A percentile compares a stretch with the other conserved stretches of the same genome.
phyloP scores from a whole-genome alignment of 1,284 basidiomycete species.

The Cryptococcus sp. region DNA sequence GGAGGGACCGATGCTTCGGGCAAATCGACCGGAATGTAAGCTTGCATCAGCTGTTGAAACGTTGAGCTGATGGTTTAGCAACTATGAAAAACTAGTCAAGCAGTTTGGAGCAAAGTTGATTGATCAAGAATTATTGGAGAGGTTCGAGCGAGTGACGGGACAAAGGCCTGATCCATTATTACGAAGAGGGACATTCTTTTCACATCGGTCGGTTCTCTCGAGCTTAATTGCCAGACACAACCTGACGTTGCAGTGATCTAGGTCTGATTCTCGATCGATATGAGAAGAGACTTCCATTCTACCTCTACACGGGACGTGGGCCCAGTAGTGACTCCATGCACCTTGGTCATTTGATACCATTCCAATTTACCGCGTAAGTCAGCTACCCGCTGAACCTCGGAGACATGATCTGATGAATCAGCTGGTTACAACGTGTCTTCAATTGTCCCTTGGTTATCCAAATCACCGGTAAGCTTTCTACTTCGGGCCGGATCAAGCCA shows the following conservation, averaged over 20 bases:
- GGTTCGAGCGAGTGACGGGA: conserved; percentile 90
- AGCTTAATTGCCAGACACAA: conserved; percentile 5
- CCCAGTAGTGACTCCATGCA: conserved; percentile 98
- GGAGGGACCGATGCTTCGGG: conserved; percentile 86
- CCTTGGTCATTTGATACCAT: conserved; percentile 95
- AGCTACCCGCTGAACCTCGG: background rate
- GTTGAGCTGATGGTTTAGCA: conserved; percentile 47
- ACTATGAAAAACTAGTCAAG: conserved; percentile 92
- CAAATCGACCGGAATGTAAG: conserved; percentile 71
- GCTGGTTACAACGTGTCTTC: conserved; percentile 96
- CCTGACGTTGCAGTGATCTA: conserved; percentile 64
- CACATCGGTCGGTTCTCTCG: conserved; percentile 68
- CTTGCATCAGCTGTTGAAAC: background rate
- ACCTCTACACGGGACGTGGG: conserved; percentile 95
- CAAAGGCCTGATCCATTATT: conserved; percentile 85
- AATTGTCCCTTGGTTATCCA: conserved; percentile 91
- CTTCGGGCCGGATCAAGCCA: background rate
- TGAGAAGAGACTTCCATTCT: conserved; percentile 96
- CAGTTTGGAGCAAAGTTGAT: conserved; percentile 90
- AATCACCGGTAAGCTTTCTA: conserved; percentile 65
- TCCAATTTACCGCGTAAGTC: conserved; percentile 89
- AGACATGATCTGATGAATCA: conserved; percentile 34
- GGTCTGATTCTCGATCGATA: conserved; percentile 91
- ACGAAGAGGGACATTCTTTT: conserved; percentile 93
- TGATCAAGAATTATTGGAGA: conserved; percentile 69